Evolutionary conservation across 2,329 filamentous ascomycete species (phyloP).

Genomic region (Leptographium wingfieldii): DNA sequence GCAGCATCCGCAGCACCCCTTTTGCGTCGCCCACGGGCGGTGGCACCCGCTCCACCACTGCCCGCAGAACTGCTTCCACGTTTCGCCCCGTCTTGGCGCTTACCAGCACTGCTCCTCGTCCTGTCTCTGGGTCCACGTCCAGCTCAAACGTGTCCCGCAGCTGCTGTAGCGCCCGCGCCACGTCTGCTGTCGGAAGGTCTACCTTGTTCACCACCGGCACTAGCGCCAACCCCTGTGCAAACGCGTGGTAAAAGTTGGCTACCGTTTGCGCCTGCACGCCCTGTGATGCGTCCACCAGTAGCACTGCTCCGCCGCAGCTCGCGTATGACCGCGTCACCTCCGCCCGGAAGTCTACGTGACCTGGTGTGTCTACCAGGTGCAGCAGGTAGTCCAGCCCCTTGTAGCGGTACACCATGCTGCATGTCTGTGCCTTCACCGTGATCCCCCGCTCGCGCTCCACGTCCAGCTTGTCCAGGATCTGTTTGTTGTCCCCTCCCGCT

Average conservation of each 20-base stretch:
- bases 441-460: constrained; percentile 94
- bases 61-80: constrained; percentile 69
- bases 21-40: constrained; percentile 60
- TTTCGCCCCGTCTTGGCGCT: constrained; percentile 92
- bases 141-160: constrained; percentile 80
- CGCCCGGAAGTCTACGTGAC: constrained; percentile 94
- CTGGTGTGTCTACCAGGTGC: constrained; percentile 91
- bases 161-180: constrained; percentile 75
- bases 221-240: constrained; percentile 75
- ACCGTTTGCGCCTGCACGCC: constrained; percentile 97
- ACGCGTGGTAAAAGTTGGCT: constrained; percentile 96
- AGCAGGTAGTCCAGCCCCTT: constrained; percentile 79
- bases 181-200: constrained; percentile 79
- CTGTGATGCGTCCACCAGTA: constrained; percentile 92
- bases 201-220: constrained; percentile 96
- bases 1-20: constrained; percentile 67
- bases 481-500: constrained; percentile 70
- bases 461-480: constrained; percentile 93
- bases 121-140: constrained; percentile 50
- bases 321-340: constrained; percentile 95
- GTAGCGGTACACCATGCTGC: constrained; percentile 91
- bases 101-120: constrained; percentile 47
- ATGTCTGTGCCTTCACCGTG: constrained; percentile 97
- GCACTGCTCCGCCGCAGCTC: constrained; percentile 81
- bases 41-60: constrained; percentile 75